These are phyloP conservation scores for Fusarium tanahbumbuense DNA, from an alignment of 2,329 filamentous ascomycete genomes.

Conservation along the genomic window DNA sequence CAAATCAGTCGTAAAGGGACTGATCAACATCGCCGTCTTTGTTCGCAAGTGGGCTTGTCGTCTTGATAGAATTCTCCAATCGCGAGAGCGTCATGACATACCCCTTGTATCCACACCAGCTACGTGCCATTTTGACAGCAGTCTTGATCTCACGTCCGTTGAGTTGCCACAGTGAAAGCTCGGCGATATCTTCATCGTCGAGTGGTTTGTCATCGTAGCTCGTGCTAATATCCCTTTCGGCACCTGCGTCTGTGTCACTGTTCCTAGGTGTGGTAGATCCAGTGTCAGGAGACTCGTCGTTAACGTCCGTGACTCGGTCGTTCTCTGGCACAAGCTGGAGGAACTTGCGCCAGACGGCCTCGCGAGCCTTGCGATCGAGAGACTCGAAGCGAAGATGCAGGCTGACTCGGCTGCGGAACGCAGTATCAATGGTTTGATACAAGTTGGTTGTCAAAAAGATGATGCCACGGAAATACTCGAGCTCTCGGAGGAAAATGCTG, in stretches of 20 bases:
- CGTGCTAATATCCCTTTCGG: background rate
- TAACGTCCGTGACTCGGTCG: conserved; percentile 7
- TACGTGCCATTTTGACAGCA: conserved; percentile 58
- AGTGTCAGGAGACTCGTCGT: conserved; percentile 1
- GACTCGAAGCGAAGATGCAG: conserved; percentile 59
- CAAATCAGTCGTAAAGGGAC: conserved; percentile 44
- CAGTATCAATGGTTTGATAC: conserved; percentile 56
- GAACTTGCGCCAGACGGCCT: conserved; percentile 60
- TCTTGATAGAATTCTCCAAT: conserved; percentile 59
- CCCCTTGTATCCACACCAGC: conserved; percentile 59
- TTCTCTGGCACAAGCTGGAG: conserved; percentile 50
- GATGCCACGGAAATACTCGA: conserved; percentile 59
- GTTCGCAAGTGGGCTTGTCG: conserved; percentile 57
- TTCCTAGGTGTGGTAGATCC: conserved; percentile 16
- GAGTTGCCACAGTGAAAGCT: conserved; percentile 56
- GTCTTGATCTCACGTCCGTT: conserved; percentile 63
- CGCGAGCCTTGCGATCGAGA: conserved; percentile 53
- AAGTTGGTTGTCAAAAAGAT: conserved; percentile 60
- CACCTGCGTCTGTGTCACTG: background rate
- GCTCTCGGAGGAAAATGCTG: conserved; percentile 59
- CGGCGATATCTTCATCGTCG: conserved; percentile 52
- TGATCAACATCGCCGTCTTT: conserved; percentile 50
- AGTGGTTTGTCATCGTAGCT: conserved; percentile 29
- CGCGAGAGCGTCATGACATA: conserved; percentile 56
- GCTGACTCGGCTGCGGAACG: conserved; percentile 60